phyloP scores from a whole-genome alignment of 257 asterid genomes.

The Solanum acaule region DNA sequence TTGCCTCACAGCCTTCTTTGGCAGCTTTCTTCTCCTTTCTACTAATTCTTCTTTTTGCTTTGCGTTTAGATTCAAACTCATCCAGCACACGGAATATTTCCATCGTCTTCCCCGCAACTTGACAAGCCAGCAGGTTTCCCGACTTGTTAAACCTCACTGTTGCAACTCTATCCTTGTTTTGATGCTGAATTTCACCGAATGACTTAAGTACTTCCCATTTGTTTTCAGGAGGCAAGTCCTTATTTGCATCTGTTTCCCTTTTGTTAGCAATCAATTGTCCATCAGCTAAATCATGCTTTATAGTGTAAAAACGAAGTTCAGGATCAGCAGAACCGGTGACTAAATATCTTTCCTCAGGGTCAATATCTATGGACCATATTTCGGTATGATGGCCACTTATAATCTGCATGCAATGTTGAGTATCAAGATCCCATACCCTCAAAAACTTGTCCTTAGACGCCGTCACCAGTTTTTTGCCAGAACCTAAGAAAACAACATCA shows the following conservation, averaged over 20 bases:
- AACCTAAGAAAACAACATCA: slow-evolving; percentile 73
- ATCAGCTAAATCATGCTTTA: slow-evolving; percentile 39
- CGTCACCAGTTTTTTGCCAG: slow-evolving; percentile 68
- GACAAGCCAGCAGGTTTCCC: slow-evolving; percentile 75
- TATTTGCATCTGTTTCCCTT: too few species aligned
- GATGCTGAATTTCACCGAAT: slow-evolving; percentile 70
- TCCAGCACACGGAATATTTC: slow-evolving; percentile 74
- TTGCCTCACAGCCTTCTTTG: slow-evolving; percentile 29
- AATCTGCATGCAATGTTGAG: slow-evolving; percentile 80
- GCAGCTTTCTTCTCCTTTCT: slow-evolving; percentile 64
- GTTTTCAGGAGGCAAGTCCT: slow-evolving; percentile 21
- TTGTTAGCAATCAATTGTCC: slow-evolving; percentile 12
- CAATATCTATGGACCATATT: slow-evolving; percentile 83
- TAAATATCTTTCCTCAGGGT: slow-evolving; percentile 64
- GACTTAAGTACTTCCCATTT: slow-evolving; percentile 77
- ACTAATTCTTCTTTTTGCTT: slow-evolving; percentile 79
- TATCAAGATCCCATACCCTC: slow-evolving; percentile 93
- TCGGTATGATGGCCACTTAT: slow-evolving; percentile 92
- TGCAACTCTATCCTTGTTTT: slow-evolving; percentile 81
- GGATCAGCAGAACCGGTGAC: slow-evolving; percentile 87
- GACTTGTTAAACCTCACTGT: slow-evolving; percentile 51
- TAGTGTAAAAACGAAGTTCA: slow-evolving; percentile 63
- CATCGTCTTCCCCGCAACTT: slow-evolving; percentile 79
- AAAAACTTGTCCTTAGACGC: slow-evolving; percentile 89
- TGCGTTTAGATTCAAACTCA: slow-evolving; percentile 73